Evolutionary conservation across 257 asterid genomes (phyloP).

Genomic region (Henckelia pumila): DNA sequence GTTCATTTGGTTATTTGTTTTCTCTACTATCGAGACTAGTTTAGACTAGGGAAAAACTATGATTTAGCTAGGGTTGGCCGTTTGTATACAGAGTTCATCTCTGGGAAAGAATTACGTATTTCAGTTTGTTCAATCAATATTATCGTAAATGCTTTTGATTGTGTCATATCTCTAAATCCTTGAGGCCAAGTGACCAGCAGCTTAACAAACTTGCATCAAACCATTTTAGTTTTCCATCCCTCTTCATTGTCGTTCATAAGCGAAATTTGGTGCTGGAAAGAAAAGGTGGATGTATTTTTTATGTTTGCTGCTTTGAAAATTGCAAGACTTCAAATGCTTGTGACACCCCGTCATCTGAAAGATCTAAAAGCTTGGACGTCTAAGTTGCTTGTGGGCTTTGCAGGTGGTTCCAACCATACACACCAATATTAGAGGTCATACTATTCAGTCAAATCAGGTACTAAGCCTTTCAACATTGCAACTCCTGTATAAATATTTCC

Average conservation of each 20-base stretch:
- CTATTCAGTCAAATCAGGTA: conserved; percentile 92
- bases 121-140: no score
- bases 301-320: not conserved
- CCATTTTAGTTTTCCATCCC: not conserved
- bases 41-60: no score
- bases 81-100: no score
- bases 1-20: no score
- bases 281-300: not conserved
- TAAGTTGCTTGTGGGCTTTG: conserved; percentile 30
- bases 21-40: no score
- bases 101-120: no score
- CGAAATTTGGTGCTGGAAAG: not conserved
- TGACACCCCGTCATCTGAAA: not conserved
- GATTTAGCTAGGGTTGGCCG: no score
- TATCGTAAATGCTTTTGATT: no score
- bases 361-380: conserved; percentile 12
- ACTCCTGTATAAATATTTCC: not conserved
- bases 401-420: conserved; percentile 96
- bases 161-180: no score
- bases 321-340: not conserved
- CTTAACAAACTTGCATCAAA: not conserved
- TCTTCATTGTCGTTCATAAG: not conserved
- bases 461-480: conserved; percentile 16
- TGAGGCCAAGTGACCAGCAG: no score
- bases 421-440: conserved; percentile 71